These are phyloP conservation scores for Geranomyces michiganensis DNA, from an alignment of 192 early-diverging fungal species.

Conservation along the genomic window DNA sequence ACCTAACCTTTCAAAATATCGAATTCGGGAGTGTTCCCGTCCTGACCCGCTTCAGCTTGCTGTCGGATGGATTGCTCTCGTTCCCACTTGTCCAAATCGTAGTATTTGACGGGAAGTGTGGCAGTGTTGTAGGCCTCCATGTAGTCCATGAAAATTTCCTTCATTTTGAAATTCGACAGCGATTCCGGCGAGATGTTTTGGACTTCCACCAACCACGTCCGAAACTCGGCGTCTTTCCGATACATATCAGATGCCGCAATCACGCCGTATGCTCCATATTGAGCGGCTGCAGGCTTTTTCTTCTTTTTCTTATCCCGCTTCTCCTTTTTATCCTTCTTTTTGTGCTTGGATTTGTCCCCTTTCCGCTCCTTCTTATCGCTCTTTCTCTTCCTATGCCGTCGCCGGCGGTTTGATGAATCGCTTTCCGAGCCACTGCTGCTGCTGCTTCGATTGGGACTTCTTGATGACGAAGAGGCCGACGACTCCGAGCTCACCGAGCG, in stretches of 20 bases:
- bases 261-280: slow-evolving; percentile 37
- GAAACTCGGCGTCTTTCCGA: slow-evolving; percentile 50
- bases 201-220: slow-evolving; percentile 53
- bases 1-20: slow-evolving; percentile 33
- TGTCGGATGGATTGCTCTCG: slow-evolving; percentile 14
- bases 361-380: slow-evolving; percentile 25
- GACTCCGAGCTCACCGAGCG: background rate
- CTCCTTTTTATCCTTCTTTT: slow-evolving; percentile 40
- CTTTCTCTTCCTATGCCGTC: background rate
- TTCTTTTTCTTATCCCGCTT: slow-evolving; percentile 31
- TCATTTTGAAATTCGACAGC: slow-evolving; percentile 30
- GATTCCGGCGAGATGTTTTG: slow-evolving; percentile 47
- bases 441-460: slow-evolving; percentile 6
- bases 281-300: background rate
- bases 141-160: slow-evolving; percentile 48
- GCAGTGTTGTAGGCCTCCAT: slow-evolving; percentile 55
- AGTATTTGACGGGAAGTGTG: slow-evolving; percentile 44
- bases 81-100: slow-evolving; percentile 41
- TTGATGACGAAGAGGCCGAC: background rate
- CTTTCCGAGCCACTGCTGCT: background rate
- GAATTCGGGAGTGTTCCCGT: slow-evolving; percentile 8
- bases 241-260: slow-evolving; percentile 40
- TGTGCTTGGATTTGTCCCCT: slow-evolving; percentile 28
- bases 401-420: background rate
- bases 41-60: slow-evolving; percentile 21